Evolutionary conservation across 768 basidiomycete species (phyloP), one percentile per base, ranked within the genome.

Genomic region (Rhodocollybia butyracea): DNA sequence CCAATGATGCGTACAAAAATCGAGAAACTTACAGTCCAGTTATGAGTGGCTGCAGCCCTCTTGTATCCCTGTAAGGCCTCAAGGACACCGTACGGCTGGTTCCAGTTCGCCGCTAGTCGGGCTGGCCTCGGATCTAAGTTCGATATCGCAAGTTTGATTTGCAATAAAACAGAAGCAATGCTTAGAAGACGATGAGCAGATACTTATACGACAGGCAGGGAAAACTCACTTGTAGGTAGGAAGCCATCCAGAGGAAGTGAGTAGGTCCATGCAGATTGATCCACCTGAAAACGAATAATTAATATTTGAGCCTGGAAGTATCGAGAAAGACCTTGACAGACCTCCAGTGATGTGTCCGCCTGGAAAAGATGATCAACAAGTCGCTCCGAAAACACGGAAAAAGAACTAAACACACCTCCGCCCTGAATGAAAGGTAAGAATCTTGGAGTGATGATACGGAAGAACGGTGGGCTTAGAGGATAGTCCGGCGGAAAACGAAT

Each of bases 231-330:
- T 84, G 59, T 88, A 86, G 58, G 81, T 84, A 1, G 85, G 86
- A 38, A 88, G 78, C 82, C 86, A 87, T 17, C 84, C 82, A 56
- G 85, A 82, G 0, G 83, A 73, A 1, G 84, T 86, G 47, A 88
- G 68, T 6, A 87, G 70, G 64, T 88, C 86, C 85, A 89, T 87
- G 61, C 87, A 89, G 46, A 89, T 86, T 3, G 84, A 86, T 2
- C 86, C 87, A 11, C 86, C 84, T 82, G 57, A 8, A 45, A 19
- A 45, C 15, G 5, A 47, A 40, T 56, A 48, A 56, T 50, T 21
- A 21, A 7, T 19, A 50, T 8, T 32, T 42, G 22, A 46, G 30
- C 24, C 60, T 70, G 26, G 57, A 79, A 83, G n/a, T n/a, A n/a
- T n/a, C n/a, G n/a, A n/a, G n/a, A n/a, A n/a, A n/a, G n/a, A n/a